A percentile compares a stretch with the other conserved stretches of the same genome.
phyloP scores from a whole-genome alignment of 371 early-diverging fungal species.

The Catenaria anguillulae region DNA sequence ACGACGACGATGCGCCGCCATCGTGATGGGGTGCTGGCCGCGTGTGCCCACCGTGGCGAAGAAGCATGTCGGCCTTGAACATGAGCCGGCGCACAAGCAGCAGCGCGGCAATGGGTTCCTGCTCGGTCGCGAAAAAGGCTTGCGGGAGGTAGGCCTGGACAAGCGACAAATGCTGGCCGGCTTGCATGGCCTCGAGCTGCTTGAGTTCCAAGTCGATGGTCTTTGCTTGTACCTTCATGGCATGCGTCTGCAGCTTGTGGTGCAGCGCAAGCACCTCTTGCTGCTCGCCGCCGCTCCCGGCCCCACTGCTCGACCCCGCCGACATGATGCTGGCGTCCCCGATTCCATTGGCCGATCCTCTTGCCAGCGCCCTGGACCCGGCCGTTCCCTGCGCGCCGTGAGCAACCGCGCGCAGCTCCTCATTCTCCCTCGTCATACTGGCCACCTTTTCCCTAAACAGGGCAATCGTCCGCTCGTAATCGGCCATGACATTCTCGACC shows the following conservation, averaged over 20 bases:
- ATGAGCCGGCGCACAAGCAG: conserved; percentile 59
- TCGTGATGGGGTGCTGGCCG: too few relatives aligned
- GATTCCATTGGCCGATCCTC: too few relatives aligned
- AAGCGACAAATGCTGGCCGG: conserved; percentile 51
- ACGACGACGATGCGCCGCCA: background rate
- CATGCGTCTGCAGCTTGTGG: conserved; percentile 58
- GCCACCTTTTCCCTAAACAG: conserved; percentile 75
- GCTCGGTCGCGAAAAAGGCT: conserved; percentile 60
- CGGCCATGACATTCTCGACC: conserved; percentile 58
- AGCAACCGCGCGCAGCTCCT: background rate
- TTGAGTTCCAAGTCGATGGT: conserved; percentile 77
- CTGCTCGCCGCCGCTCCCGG: conserved; percentile 25
- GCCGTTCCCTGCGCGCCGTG: conserved; percentile 33
- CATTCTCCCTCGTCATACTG: conserved; percentile 20
- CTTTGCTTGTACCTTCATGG: conserved; percentile 71
- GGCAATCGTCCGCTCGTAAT: conserved; percentile 64
- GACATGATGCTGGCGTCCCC: too few relatives aligned
- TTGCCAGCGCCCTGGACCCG: conserved; percentile 32
- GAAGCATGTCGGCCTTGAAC: conserved; percentile 63
- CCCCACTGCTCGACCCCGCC: too few relatives aligned
- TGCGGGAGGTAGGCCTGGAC: conserved; percentile 66
- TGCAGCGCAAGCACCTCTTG: conserved; percentile 76
- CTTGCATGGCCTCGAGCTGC: conserved; percentile 67
- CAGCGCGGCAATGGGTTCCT: conserved; percentile 55
- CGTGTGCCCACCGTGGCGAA: conserved; percentile 30